A percentile compares a stretch with the other conserved stretches of the same genome.
Evolutionary conservation across 2,329 filamentous ascomycete species (phyloP).

Genomic region (Phialophora tarda): DNA sequence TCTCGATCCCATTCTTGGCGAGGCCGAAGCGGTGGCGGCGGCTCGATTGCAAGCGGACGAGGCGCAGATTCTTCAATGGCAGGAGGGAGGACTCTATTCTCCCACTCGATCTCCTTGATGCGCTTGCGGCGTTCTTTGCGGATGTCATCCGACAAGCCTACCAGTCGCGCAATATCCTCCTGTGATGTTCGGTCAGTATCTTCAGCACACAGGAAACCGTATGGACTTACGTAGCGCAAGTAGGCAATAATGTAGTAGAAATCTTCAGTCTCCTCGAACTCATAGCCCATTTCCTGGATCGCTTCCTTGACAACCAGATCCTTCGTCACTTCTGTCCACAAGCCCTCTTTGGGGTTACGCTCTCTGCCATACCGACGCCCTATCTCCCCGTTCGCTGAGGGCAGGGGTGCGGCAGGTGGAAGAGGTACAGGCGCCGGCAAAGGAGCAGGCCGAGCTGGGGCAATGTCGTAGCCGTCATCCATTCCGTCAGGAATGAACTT

Average conservation of each 20-base stretch:
- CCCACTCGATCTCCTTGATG: conserved; percentile 63
- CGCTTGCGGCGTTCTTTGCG: conserved; percentile 67
- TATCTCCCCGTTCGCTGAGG: conserved; percentile 45
- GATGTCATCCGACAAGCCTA: conserved; percentile 82
- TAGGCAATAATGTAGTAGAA: conserved; percentile 96
- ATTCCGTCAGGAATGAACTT: conserved; percentile 72
- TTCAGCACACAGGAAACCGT: neutral
- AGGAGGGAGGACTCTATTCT: conserved; percentile 44
- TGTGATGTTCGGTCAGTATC: conserved; percentile 47
- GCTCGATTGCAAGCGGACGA: conserved; percentile 36
- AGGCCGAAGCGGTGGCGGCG: conserved; percentile 31
- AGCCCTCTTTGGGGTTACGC: conserved; percentile 59
- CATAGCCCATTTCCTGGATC: conserved; percentile 81
- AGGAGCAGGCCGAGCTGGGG: conserved; percentile 54
- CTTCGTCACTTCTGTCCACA: conserved; percentile 98
- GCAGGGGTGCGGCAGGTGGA: conserved; percentile 40
- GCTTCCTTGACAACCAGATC: conserved; percentile 86
- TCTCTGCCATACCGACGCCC: conserved; percentile 52
- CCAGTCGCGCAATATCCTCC: conserved; percentile 86
- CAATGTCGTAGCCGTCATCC: conserved; percentile 60
- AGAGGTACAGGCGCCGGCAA: conserved; percentile 33
- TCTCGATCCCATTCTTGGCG: conserved; percentile 39
- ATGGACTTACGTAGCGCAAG: conserved; percentile 74
- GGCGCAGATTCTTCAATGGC: conserved; percentile 29
- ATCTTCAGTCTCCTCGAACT: conserved; percentile 85